phyloP scores from a whole-genome alignment of 176 grass and related monocot genomes.

The Secale cereale region DNA sequence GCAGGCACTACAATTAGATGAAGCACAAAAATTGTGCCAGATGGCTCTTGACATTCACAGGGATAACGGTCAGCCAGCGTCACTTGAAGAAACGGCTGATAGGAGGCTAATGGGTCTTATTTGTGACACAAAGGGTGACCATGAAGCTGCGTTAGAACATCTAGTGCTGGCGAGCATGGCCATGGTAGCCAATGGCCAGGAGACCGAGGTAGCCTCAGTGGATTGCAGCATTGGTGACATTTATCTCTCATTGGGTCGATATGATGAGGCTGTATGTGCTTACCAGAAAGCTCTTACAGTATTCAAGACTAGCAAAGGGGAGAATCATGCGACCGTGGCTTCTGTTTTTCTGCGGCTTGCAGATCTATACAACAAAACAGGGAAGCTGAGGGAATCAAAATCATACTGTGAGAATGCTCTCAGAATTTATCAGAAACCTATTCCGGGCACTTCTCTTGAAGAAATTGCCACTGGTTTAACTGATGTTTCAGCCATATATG shows the following conservation, averaged over 20 bases:
- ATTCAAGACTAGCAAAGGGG: slow-evolving; percentile 93
- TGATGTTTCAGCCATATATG: slow-evolving; percentile 90
- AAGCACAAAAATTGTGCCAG: slow-evolving; percentile 77
- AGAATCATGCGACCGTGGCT: slow-evolving; percentile 90
- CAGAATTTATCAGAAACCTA: slow-evolving; percentile 88
- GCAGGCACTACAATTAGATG: slow-evolving; percentile 81
- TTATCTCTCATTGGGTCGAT: slow-evolving; percentile 81
- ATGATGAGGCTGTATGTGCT: slow-evolving; percentile 85
- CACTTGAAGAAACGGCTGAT: slow-evolving; percentile 85
- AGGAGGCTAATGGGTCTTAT: slow-evolving; percentile 92
- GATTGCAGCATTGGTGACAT: slow-evolving; percentile 95
- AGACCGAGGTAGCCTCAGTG: slow-evolving; percentile 91
- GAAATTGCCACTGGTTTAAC: slow-evolving; percentile 89
- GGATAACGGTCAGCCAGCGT: slow-evolving; percentile 55
- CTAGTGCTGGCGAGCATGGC: slow-evolving; percentile 83
- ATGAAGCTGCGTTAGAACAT: slow-evolving; percentile 90
- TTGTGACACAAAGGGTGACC: slow-evolving; percentile 83
- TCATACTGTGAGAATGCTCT: slow-evolving; percentile 97
- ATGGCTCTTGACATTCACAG: slow-evolving; percentile 79
- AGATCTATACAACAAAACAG: slow-evolving; percentile 90
- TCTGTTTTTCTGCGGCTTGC: slow-evolving; percentile 90
- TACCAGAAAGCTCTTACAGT: slow-evolving; percentile 90
- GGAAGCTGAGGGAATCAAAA: slow-evolving; percentile 88
- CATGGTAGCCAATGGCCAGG: slow-evolving; percentile 85
- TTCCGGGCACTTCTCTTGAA: slow-evolving; percentile 82